Evolutionary conservation across 768 basidiomycete species (phyloP).

Genomic region (Calocybe indica): DNA sequence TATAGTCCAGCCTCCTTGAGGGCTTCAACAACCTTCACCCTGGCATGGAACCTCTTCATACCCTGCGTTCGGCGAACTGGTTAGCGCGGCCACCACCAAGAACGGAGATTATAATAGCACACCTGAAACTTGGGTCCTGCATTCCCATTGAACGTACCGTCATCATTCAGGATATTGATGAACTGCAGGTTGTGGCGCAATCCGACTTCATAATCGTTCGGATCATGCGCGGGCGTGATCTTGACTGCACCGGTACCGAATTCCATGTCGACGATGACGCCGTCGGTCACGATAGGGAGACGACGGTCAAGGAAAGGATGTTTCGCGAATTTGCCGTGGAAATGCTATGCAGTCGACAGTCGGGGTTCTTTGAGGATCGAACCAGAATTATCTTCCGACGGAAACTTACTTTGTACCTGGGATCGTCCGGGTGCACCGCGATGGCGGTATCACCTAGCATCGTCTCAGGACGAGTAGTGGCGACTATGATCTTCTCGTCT

Average conservation of each 20-base stretch:
- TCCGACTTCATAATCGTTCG: conserved; percentile 95
- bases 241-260: conserved; percentile 99
- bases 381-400: neutral
- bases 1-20: conserved; percentile 82
- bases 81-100: neutral
- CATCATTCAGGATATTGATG: conserved; percentile 93
- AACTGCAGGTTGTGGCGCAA: conserved; percentile 82
- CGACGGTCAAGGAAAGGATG: conserved; percentile 88
- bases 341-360: conserved; percentile 43
- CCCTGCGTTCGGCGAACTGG: conserved; percentile 40
- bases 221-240: conserved; percentile 97
- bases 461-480: conserved; percentile 97
- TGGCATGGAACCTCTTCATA: conserved; percentile 96
- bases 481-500: conserved; percentile 91
- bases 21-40: conserved; percentile 75
- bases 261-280: conserved; percentile 86
- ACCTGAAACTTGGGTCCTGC: conserved; percentile 77
- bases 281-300: conserved; percentile 84
- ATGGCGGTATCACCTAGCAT: conserved; percentile 98
- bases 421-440: conserved; percentile 92
- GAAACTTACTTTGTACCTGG: conserved; percentile 65
- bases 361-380: neutral
- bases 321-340: conserved; percentile 85
- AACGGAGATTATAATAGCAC: conserved; percentile 1
- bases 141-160: conserved; percentile 91